Percentiles rank a stretch among this genome's conserved stretches.
phyloP scores from a whole-genome alignment of 2,329 filamentous ascomycete species.

The Tympanopsis confertula region DNA sequence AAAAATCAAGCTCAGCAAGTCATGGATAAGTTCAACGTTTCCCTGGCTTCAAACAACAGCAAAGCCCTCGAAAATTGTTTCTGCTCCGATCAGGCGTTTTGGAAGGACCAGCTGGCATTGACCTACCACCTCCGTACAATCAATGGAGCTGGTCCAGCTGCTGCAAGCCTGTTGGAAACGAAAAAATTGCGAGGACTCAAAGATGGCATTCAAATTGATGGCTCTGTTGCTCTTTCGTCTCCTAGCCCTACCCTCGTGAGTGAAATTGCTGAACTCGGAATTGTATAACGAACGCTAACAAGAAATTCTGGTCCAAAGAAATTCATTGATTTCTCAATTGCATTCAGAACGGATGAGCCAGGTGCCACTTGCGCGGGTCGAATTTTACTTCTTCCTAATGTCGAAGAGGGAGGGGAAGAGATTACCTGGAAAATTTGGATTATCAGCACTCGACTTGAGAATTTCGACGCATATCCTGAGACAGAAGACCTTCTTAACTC shows the following conservation, averaged over 20 bases:
- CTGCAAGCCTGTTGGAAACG: constrained; percentile 6
- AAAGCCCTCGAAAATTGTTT: constrained; percentile 7
- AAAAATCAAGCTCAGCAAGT: not conserved
- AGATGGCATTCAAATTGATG: constrained; percentile 6
- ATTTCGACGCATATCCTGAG: constrained; percentile 3
- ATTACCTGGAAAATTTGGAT: constrained; percentile 5
- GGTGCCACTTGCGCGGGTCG: not conserved
- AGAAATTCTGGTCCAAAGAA: not conserved
- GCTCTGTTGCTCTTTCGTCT: constrained; percentile 7
- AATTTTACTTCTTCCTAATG: constrained; percentile 4
- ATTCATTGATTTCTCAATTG: not conserved
- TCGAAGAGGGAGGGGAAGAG: constrained; percentile 4
- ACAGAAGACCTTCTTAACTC: not conserved
- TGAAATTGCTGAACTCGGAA: no score
- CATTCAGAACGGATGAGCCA: not conserved
- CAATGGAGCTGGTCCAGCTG: constrained; percentile 3
- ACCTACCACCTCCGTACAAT: constrained; percentile 12
- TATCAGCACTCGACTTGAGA: not conserved
- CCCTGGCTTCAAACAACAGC: constrained; percentile 2
- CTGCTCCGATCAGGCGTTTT: constrained; percentile 9
- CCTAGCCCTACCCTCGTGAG: constrained; percentile 5
- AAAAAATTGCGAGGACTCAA: constrained; percentile 2
- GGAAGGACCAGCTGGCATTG: constrained; percentile 11
- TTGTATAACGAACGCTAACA: no score
- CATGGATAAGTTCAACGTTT: not conserved